Evolutionary conservation across 768 basidiomycete species (phyloP), one percentile per base, ranked within the genome.

Genomic region (Macrolepiota fuliginosa): DNA sequence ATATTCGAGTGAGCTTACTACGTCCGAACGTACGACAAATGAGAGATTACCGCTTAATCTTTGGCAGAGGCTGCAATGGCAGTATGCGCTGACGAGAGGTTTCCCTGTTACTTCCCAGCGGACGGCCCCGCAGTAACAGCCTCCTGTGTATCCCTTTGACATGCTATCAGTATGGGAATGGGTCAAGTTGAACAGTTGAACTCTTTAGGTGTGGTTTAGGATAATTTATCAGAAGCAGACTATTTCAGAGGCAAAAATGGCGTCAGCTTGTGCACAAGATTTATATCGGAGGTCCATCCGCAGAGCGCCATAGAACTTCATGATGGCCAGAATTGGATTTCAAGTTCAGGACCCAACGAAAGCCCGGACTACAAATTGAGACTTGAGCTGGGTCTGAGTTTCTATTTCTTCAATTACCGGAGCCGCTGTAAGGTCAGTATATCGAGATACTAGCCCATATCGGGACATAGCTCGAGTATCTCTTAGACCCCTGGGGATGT

Each of bases 41-140:
- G 61, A 50, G 15, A 32, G 13, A 76, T 61, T 67, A 82, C 87
- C 84, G 64, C 73, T 83, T 54, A 88, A 68, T 42, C 81, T 75
- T 70, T 90, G 89, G 66, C 89, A 91, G n/a, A 80, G 70, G 3
- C 84, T 85, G 67, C 89, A 91, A 67, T 90, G 89, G 64, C 87
- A 90, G 66, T 84, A 89, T 4, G 84, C 87, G 63, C 82, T 83
- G 36, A 84, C 72, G 3, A 82, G 64, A 0, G 88, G 86, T 36
- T 68, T 70, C 1, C 82, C 83, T 11, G 69, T 70, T 1, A 86
- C 75, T 51, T 74, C 62, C 63, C 84, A 89, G 0, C 81, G 70
- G 3, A 82, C 73, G 2, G 74, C 64, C n/a, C 81, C 77, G 62
- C 89, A 90, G 66, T 83, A 86, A 70, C 88, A 90, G 39, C 77